Percentiles rank a stretch among this genome's conserved stretches.
Conservation (phyloP, 768 basidiomycete genomes). For the Naganishia vaughanmartiniae region DNA sequence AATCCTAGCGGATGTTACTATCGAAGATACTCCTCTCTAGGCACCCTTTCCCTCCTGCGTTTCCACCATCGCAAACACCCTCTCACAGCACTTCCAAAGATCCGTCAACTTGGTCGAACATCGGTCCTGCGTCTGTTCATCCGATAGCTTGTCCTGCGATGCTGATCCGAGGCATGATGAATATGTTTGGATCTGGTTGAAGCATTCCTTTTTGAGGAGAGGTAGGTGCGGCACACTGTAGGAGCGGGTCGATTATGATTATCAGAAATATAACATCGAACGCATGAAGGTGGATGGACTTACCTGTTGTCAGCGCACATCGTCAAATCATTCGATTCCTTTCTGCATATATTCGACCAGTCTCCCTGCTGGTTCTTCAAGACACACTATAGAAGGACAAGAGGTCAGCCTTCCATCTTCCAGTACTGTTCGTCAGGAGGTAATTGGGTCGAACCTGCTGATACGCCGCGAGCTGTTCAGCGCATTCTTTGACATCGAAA, state of each 20-base stretch:
- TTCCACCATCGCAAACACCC: constrained; percentile 28
- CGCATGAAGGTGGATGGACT: not conserved
- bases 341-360: constrained; percentile 44
- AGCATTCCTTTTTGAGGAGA: constrained; percentile 43
- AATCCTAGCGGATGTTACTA: too few relatives aligned
- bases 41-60: not conserved
- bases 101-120: constrained; percentile 44
- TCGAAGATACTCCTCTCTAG: not conserved
- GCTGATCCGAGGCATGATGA: constrained; percentile 39
- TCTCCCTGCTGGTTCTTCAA: constrained; percentile 44
- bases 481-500: constrained; percentile 41
- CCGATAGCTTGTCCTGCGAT: constrained; percentile 27
- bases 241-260: not conserved
- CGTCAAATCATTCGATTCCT: constrained; percentile 41
- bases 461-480: constrained; percentile 48
- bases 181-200: constrained; percentile 41
- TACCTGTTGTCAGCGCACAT: constrained; percentile 47
- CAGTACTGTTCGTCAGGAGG: too few relatives aligned
- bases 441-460: constrained; percentile 38
- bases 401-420: not conserved
- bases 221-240: constrained; percentile 46
- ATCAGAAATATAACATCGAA: not conserved
- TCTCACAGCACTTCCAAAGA: constrained; percentile 48
- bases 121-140: constrained; percentile 37
- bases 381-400: constrained; percentile 39